phyloP scores from a whole-genome alignment of 352 stramenopile genomes.

The Globisporangium middletonii region DNA sequence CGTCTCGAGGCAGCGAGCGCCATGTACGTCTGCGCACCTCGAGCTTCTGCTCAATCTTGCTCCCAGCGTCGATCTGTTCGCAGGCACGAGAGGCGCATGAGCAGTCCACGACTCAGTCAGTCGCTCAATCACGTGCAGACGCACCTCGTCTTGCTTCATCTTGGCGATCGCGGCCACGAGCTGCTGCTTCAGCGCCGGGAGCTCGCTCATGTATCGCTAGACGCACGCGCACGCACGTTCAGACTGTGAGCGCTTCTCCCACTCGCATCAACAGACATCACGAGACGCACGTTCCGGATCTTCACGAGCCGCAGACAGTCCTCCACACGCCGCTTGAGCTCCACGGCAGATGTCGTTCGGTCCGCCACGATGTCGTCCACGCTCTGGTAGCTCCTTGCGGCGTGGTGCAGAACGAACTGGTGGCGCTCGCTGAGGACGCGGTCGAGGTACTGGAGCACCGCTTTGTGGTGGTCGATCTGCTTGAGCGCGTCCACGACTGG shows the following conservation, averaged over 20 bases:
- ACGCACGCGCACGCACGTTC: background rate
- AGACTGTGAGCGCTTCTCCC: background rate
- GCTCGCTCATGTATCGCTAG: slow-evolving; percentile 63
- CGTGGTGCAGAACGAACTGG: slow-evolving; percentile 47
- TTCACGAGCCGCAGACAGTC: slow-evolving; percentile 67
- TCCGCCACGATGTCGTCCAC: slow-evolving; percentile 49
- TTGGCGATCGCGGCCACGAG: slow-evolving; percentile 40
- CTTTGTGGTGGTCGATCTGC: slow-evolving; percentile 75
- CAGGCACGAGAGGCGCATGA: background rate
- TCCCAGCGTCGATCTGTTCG: slow-evolving; percentile 39
- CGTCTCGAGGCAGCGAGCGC: background rate
- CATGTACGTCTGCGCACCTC: slow-evolving; percentile 29
- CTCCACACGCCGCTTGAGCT: slow-evolving; percentile 51
- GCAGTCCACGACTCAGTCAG: background rate
- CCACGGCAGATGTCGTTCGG: slow-evolving; percentile 30
- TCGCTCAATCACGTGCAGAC: no score
- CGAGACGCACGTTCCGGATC: slow-evolving; percentile 65
- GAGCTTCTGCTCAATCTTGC: slow-evolving; percentile 67
- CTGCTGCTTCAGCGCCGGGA: slow-evolving; percentile 44
- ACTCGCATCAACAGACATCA: no score
- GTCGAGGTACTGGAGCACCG: slow-evolving; percentile 58
- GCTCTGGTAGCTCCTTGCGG: slow-evolving; percentile 38
- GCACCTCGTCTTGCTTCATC: slow-evolving; percentile 63
- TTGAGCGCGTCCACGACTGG: slow-evolving; percentile 71
- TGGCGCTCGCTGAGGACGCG: slow-evolving; percentile 50